A percentile compares a stretch with the other conserved stretches of the same genome.
These are phyloP conservation scores for Penicillium maclennaniae DNA, from an alignment of 495 filamentous ascomycete species.

Conservation along the genomic window DNA sequence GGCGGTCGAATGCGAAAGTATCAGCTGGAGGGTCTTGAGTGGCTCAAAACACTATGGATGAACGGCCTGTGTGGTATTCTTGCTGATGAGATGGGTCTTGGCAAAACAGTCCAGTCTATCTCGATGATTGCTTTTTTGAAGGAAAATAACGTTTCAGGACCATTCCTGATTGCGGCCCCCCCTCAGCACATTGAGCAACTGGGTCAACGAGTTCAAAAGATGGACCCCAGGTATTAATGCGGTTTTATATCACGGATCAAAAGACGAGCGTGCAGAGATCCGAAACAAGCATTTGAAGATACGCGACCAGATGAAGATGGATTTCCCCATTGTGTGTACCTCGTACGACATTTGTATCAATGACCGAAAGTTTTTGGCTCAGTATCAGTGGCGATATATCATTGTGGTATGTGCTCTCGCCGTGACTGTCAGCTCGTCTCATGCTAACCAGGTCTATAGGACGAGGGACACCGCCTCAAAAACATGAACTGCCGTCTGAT, in stretches of 20 bases:
- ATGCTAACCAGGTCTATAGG: conserved; percentile 41
- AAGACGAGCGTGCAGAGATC: conserved; percentile 67
- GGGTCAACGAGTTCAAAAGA: conserved; percentile 89
- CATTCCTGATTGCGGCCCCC: conserved; percentile 90
- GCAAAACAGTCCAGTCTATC: conserved; percentile 94
- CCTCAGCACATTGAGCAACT: conserved; percentile 88
- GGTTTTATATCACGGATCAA: conserved; percentile 83
- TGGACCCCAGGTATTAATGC: conserved; percentile 87
- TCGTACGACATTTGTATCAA: conserved; percentile 94
- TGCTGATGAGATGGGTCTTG: conserved; percentile 63
- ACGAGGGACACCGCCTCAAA: conserved; percentile 96
- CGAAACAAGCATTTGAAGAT: conserved; percentile 57
- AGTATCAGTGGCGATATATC: conserved; percentile 93
- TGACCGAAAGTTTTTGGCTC: conserved; percentile 71
- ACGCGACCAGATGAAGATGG: conserved; percentile 55
- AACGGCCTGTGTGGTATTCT: conserved; percentile 94
- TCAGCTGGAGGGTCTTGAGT: conserved; percentile 90
- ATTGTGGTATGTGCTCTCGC: conserved; percentile 65
- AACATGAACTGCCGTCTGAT: conserved; percentile 94
- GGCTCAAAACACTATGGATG: conserved; percentile 82
- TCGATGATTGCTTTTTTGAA: conserved; percentile 84
- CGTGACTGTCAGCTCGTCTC: not conserved
- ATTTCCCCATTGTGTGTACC: conserved; percentile 89
- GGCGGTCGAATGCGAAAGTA: conserved; percentile 92
- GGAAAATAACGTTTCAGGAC: conserved; percentile 80